Percentiles rank a stretch among this genome's conserved stretches.
These are phyloP conservation scores for Pittosporum tobira DNA, from an alignment of 129 eudicot species.

Conservation along the genomic window DNA sequence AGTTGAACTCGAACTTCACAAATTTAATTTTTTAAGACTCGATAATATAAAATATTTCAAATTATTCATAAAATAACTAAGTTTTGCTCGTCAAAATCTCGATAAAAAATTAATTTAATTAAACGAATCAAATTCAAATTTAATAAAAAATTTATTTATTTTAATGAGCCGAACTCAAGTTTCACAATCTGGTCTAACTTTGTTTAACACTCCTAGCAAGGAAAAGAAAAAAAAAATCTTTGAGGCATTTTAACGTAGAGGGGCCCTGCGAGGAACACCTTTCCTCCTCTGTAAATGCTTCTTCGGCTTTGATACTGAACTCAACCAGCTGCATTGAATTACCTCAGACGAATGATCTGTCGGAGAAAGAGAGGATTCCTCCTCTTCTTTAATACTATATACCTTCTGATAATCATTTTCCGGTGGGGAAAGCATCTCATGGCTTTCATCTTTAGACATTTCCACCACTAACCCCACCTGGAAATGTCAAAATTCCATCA, in stretches of 20 bases:
- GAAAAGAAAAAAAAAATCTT: conserved; percentile 5
- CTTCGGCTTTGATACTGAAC: conserved; percentile 29
- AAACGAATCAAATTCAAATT: no score
- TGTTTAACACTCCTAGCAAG: no score
- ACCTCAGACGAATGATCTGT: conserved; percentile 34
- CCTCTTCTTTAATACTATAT: conserved; percentile 6
- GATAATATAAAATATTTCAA: no score
- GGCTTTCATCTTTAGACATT: conserved; percentile 15
- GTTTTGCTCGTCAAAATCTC: no score
- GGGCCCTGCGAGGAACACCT: conserved; percentile 58
- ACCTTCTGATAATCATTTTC: conserved; percentile 17
- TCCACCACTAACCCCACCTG: conserved; percentile 24
- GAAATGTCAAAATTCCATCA: conserved; percentile 5
- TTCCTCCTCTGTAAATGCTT: conserved; percentile 42
- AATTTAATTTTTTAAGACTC: no score
- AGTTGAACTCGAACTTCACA: no score
- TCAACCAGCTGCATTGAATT: conserved; percentile 25
- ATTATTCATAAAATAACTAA: no score
- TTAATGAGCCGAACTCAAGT: no score
- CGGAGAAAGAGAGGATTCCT: conserved; percentile 25
- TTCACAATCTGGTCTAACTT: no score
- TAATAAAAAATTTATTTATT: no score
- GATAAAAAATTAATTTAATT: no score
- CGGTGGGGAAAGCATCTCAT: conserved; percentile 16
- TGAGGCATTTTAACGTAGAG: conserved; percentile 24